Conservation (phyloP, 2,329 filamentous ascomycete genomes). For the Colletotrichum costaricense region DNA sequence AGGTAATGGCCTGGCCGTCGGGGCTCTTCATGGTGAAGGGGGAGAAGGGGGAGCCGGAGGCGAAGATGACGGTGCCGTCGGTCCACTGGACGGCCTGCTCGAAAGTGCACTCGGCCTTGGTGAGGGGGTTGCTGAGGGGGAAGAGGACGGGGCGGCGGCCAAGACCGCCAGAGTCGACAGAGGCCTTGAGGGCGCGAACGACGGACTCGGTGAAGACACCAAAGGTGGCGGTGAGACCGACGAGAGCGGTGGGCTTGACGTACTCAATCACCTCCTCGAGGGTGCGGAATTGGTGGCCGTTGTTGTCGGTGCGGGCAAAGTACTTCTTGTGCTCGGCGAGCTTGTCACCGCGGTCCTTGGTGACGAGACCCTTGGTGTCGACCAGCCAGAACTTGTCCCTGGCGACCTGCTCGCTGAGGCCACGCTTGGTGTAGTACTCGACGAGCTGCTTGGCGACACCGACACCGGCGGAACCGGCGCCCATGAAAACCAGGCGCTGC, state of each 20-base stretch:
- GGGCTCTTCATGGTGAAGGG: constrained; percentile 73
- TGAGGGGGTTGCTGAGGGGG: constrained; percentile 94
- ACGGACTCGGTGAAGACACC: constrained; percentile 93
- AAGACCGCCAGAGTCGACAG: constrained; percentile 70
- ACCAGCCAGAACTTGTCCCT: constrained; percentile 96
- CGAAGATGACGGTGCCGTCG: constrained; percentile 91
- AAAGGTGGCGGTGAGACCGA: constrained; percentile 94
- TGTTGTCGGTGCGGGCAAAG: constrained; percentile 74
- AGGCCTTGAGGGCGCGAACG: constrained; percentile 75
- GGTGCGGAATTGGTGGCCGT: constrained; percentile 77
- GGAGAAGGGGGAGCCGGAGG: constrained; percentile 92
- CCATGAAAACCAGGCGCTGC: constrained; percentile 95
- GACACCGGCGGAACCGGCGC: constrained; percentile 93
- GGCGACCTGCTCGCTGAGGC: constrained; percentile 87
- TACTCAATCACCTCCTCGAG: constrained; percentile 94
- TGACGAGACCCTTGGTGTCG: constrained; percentile 96
- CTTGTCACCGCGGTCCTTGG: constrained; percentile 90
- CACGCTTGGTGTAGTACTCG: constrained; percentile 94
- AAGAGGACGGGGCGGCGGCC: constrained; percentile 92
- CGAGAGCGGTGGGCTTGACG: constrained; percentile 92
- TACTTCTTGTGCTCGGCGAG: constrained; percentile 90
- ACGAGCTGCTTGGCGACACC: constrained; percentile 98
- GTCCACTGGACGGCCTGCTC: constrained; percentile 93
- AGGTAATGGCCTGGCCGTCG: constrained; percentile 69
- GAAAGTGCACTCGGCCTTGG: constrained; percentile 97